A percentile compares a stretch with the other conserved stretches of the same genome.
Conservation (phyloP, 2,329 filamentous ascomycete genomes). For the Ophiocordyceps camponoti-floridani region DNA sequence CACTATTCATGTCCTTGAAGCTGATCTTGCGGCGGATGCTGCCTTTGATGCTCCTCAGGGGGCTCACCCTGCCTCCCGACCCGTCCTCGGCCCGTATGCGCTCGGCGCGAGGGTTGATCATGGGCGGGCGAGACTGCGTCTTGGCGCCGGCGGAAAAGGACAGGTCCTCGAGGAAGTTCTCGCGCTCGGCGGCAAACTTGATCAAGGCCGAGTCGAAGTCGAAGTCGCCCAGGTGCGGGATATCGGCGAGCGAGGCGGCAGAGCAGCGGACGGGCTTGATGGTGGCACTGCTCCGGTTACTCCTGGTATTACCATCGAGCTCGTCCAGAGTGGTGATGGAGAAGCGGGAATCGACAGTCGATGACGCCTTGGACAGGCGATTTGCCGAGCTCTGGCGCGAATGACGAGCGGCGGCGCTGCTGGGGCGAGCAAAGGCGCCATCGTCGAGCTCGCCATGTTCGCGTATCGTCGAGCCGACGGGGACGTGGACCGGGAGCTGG, state of each 20-base stretch:
- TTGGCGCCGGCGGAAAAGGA: conserved; percentile 75
- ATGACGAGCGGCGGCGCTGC: conserved; percentile 26
- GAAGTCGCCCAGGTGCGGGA: conserved; percentile 41
- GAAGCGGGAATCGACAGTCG: conserved; percentile 25
- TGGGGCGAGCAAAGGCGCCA: conserved; percentile 11
- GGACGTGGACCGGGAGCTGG: conserved; percentile 13
- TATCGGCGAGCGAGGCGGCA: conserved; percentile 6
- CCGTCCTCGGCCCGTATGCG: conserved; percentile 62
- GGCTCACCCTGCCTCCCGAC: conserved; percentile 32
- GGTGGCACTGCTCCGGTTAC: conserved; percentile 49
- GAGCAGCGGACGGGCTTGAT: conserved; percentile 28
- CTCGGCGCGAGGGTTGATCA: conserved; percentile 64
- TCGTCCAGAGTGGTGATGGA: conserved; percentile 41
- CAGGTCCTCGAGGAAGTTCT: conserved; percentile 83
- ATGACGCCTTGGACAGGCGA: conserved; percentile 36
- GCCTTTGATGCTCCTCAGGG: conserved; percentile 48
- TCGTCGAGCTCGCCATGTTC: conserved; percentile 42
- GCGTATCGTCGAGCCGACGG: conserved; percentile 39
- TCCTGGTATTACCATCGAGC: conserved; percentile 36
- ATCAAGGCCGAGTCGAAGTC: conserved; percentile 87
- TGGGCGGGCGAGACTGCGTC: conserved; percentile 48
- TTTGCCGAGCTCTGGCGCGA: conserved; percentile 44
- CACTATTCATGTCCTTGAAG: conserved; percentile 85
- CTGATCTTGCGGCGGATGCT: conserved; percentile 88
- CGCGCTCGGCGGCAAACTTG: conserved; percentile 91